Evolutionary conservation across 345 rosid species (phyloP).

Genomic region (Heritiera littoralis): DNA sequence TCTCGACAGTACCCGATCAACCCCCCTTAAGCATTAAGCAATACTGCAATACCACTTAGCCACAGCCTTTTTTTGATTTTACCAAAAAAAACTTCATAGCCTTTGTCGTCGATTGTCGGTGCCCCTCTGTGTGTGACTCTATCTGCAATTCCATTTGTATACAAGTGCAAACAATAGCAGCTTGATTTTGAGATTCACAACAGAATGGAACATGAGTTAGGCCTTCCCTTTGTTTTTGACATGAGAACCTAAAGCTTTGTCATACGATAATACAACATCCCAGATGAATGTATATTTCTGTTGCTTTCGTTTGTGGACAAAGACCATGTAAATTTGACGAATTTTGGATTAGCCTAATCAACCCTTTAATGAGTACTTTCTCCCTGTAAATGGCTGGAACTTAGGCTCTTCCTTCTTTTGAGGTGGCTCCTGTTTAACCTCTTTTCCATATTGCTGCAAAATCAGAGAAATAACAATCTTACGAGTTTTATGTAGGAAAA

Average conservation of each 20-base stretch:
- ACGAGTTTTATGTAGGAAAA: too few species aligned
- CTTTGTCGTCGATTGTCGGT: too few species aligned
- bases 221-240: background rate
- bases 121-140: too few species aligned
- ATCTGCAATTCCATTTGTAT: background rate
- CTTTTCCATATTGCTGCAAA: too few species aligned
- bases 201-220: background rate
- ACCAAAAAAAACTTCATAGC: too few species aligned
- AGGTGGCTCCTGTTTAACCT: too few species aligned
- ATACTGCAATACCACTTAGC: too few species aligned
- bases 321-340: background rate
- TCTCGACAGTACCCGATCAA: too few species aligned
- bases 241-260: constrained; percentile 16
- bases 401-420: constrained; percentile 19
- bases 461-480: too few species aligned
- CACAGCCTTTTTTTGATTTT: too few species aligned
- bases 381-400: constrained; percentile 88
- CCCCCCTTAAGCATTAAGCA: too few species aligned
- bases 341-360: constrained; percentile 41
- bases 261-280: constrained; percentile 23
- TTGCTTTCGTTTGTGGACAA: constrained; percentile 6
- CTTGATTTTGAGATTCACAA: background rate
- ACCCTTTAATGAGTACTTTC: constrained; percentile 89
- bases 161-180: background rate
- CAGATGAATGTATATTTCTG: constrained; percentile 14